A percentile compares a stretch with the other conserved stretches of the same genome.
phyloP scores from a whole-genome alignment of 306 rosid species.

The Sophora flavescens region DNA sequence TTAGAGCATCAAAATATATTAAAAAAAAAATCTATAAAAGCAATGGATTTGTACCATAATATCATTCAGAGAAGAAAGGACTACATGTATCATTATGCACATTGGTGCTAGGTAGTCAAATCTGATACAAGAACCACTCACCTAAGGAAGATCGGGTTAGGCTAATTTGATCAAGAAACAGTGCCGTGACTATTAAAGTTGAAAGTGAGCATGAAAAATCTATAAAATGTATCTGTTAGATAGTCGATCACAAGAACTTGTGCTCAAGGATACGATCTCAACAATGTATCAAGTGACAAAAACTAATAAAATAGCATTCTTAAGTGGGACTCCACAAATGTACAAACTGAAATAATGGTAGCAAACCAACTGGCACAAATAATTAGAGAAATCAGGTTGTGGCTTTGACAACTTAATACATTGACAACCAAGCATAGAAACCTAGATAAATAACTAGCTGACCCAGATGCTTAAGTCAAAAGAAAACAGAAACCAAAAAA shows the following conservation, averaged over 20 bases:
- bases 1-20: background rate
- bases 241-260: constrained; percentile 23
- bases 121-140: constrained; percentile 20
- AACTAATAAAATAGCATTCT: constrained; percentile 12
- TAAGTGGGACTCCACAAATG: background rate
- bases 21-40: constrained; percentile 6
- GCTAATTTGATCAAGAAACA: background rate
- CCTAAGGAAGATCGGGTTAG: constrained; percentile 7
- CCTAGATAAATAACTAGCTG: constrained; percentile 19
- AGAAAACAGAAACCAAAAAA: constrained; percentile 14
- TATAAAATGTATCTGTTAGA: constrained; percentile 9
- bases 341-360: background rate
- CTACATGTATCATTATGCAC: constrained; percentile 23
- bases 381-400: constrained; percentile 23
- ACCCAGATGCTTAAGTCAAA: background rate
- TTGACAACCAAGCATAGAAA: constrained; percentile 15
- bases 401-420: constrained; percentile 23
- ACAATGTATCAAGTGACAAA: constrained; percentile 20
- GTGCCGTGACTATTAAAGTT: constrained; percentile 31
- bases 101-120: constrained; percentile 24
- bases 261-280: constrained; percentile 14
- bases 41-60: constrained; percentile 29
- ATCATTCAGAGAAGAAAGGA: constrained; percentile 12
- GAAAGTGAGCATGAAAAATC: background rate
- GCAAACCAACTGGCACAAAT: constrained; percentile 19